A percentile compares a stretch with the other conserved stretches of the same genome.
Evolutionary conservation across 2,329 filamentous ascomycete species (phyloP).

Genomic region (Thelonectria discophora): DNA sequence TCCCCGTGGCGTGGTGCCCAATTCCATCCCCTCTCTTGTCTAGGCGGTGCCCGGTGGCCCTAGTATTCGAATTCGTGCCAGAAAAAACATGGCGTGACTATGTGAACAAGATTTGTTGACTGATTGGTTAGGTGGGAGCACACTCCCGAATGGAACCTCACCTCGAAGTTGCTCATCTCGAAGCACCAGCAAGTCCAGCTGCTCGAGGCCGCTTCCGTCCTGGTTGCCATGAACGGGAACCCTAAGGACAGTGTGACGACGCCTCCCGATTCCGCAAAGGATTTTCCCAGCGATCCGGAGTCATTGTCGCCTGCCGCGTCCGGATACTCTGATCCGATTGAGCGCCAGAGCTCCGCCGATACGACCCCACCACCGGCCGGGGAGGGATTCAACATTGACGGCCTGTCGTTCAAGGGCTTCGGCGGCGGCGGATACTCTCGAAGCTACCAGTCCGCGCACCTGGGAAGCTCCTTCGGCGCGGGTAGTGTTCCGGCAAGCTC

Average conservation of each 20-base stretch:
- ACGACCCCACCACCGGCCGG: conserved; percentile 88
- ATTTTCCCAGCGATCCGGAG: conserved; percentile 80
- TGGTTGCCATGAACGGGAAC: conserved; percentile 83
- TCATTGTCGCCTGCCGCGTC: conserved; percentile 85
- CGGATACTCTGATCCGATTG: conserved; percentile 79
- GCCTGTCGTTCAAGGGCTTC: conserved; percentile 66
- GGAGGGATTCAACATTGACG: conserved; percentile 68
- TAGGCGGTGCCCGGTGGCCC: conserved; percentile 18
- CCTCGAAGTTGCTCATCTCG: conserved; percentile 96
- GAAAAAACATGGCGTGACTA: conserved; percentile 16
- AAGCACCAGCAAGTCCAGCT: conserved; percentile 99
- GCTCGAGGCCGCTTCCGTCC: conserved; percentile 93
- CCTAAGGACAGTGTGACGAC: conserved; percentile 62
- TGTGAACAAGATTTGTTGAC: conserved; percentile 42
- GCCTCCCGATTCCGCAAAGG: conserved; percentile 71
- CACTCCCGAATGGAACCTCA: conserved; percentile 96
- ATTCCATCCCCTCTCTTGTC: conserved; percentile 43
- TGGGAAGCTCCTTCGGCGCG: conserved; percentile 58
- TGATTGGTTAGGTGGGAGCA: conserved; percentile 86
- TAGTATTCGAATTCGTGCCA: conserved; percentile 29
- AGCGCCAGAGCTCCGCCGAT: conserved; percentile 84
- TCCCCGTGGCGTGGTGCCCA: conserved; percentile 54
- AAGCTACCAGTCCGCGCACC: conserved; percentile 80
- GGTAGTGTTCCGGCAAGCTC: conserved; percentile 59
- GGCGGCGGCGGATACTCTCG: conserved; percentile 72